Evolutionary conservation across 345 rosid species (phyloP), one percentile per base, ranked within the genome.

Genomic region (Aethionema arabicum): DNA sequence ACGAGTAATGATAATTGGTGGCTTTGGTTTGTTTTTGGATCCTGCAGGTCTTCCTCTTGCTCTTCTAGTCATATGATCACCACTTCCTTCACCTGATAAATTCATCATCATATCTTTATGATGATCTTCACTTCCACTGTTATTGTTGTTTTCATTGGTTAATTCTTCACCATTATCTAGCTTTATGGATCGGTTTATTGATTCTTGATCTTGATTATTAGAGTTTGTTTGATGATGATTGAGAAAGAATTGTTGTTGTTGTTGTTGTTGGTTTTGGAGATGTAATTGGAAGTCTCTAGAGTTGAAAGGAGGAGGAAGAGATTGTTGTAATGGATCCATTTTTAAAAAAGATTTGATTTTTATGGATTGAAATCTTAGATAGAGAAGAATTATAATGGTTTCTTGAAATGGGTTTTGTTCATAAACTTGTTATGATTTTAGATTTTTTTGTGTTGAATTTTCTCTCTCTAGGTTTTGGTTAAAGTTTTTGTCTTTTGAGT

Each of bases 31-130:
- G 85, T 92, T 92, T 69, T 89, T 92, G 69, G 98, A 92, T 60
- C 99, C 99, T 3, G 92, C 84, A 0, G 99, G 99, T 61, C 99
- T 74, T 21, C 99, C 99, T 61, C 99, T 65, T 8, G 95, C 85
- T 35, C 97, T 73, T 74, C 97, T 78, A 0, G 75, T 75, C 62
- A 82, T 77, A 69, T 76, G 68, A 79, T 78, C 78, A 83, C 90
- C 69, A 5, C 74, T 73, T 47, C 82, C 87, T 49, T 74, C 86
- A 0, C 77, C 78, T 11, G 52, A 67, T 65, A 59, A 65, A 52
- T 39, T 59, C 36, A 74, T 59, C 14, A 21, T 21, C 27, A 21
- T 21, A 2, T 21, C 27, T 21, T 21, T 21, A 21, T 21, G 27
- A 21, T 83, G 27, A 21, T 83, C 92, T 47, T 66, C 76, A 39